Base-by-base conservation (phyloP, 768 basidiomycete species). In the Pleurotus tuoliensis region DNA sequence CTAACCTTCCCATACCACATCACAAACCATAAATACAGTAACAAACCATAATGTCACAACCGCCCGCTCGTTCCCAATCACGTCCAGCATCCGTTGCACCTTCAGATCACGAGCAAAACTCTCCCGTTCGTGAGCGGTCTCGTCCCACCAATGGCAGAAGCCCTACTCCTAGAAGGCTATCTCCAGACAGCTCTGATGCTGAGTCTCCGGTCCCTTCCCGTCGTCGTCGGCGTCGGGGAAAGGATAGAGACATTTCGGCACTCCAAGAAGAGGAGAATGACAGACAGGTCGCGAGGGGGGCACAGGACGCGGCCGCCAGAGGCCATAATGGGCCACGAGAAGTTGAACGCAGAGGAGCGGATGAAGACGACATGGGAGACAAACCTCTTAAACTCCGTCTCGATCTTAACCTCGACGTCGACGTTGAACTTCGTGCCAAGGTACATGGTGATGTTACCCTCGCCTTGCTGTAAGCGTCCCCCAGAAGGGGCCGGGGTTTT, bases 401-500 rank as follows among this genome's bases (percentile, higher is more conserved):
- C 15, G 58, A 61, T 38, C 47, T 61, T 40, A 61, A 61, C 20
- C 40, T 59, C 24, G 60, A 61, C 16, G 58, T 59, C 8, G 60
- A 59, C 18, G 54, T 59, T 30, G 60, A 59, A 46, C 11, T 59
- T n/a, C 51, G 52, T 18, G 60, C 58, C 27, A 12, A 58, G 24
- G 60, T 61, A 1, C 60, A 59, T 37, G 60, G 60, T 25, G 60
- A 61, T 56, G 27, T 61, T 13, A 61, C 60, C 16, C 47, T 61
- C 15, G 58, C 58, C n/a, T 47, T 61, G 22, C 49, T 59, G 60
- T 61, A 15, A 59, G 60, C 51, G 37, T 38, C 3, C n/a, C 15
- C 16, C 1, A 3, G 8, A 3, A 34, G 8, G 27, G 24, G 22
- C 15, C 9, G 22, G 5, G 18, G 4, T n/a, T n/a, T 24, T 27